Conservation (phyloP, 106 monocot species). For the Dioscorea zingiberensis region DNA sequence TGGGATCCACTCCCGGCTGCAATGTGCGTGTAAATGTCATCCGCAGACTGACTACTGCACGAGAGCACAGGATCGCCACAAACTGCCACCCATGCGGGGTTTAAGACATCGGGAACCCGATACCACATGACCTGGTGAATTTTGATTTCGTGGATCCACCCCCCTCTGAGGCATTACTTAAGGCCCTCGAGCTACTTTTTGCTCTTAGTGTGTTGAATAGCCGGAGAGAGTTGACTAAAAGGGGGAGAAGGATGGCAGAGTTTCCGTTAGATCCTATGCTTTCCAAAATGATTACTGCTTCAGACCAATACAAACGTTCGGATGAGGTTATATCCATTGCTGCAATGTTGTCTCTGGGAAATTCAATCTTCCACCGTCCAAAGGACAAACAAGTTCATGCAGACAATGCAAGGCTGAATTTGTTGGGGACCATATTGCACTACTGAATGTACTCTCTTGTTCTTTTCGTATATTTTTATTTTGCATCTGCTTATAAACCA, state of each 20-base stretch:
- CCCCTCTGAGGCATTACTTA: constrained; percentile 80
- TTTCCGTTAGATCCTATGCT: constrained; percentile 97
- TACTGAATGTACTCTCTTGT: constrained; percentile 61
- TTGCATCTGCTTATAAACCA: neutral
- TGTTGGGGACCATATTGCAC: constrained; percentile 89
- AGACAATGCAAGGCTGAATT: constrained; percentile 87
- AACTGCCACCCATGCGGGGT: too few relatives aligned
- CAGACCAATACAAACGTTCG: constrained; percentile 82
- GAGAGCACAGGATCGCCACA: too few relatives aligned
- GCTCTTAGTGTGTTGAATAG: constrained; percentile 83
- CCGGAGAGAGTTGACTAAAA: constrained; percentile 76
- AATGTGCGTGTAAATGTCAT: too few relatives aligned
- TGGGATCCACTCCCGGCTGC: too few relatives aligned
- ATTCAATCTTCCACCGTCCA: constrained; percentile 93
- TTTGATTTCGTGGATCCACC: constrained; percentile 98
- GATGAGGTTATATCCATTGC: constrained; percentile 75
- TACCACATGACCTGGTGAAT: too few relatives aligned
- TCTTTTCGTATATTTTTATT: neutral
- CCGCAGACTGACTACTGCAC: too few relatives aligned
- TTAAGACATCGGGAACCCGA: too few relatives aligned
- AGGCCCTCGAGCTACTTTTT: constrained; percentile 79
- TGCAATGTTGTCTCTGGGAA: constrained; percentile 81
- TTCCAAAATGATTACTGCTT: constrained; percentile 95
- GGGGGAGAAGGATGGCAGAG: constrained; percentile 90
- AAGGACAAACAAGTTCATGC: constrained; percentile 97